Evolutionary conservation across 257 asterid species (phyloP), one percentile per base, ranked within the genome.

Genomic region (Mentha longifolia): DNA sequence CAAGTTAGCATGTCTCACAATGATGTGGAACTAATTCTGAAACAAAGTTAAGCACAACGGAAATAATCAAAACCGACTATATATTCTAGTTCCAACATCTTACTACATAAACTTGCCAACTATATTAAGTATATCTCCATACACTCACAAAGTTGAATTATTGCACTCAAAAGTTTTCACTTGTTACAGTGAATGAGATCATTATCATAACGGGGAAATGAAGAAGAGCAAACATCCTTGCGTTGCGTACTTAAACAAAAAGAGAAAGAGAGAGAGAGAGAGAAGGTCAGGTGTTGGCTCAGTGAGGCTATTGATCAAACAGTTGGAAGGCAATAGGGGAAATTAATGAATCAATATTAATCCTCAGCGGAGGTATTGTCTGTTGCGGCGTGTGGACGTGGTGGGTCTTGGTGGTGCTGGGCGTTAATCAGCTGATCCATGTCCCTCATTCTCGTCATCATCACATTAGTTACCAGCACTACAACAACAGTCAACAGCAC

Each of bases 401-500:
- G 33, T 16, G 76, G 67, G 19, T 19, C 43, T 35, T 74, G 84
- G 49, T 74, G 77, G 49, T 74, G 77, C 49, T 73, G 83, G 73
- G 86, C 72, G 52, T 80, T 81, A 43, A 80, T 62, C 68, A 80
- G 28, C 61, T 85, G 77, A 14, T 85, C 87, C 96, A 85, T 87
- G 78, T 89, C 96, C 66, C 79, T 73, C 68, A 85, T 73, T 77
- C 91, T 83, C 14, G 94, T 85, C 73, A 83, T 82, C 60, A 72
- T 85, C 30, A 89, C 93, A 59, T 74, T 89, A 7, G 90, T 71
- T 59, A 89, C 89, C 74, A 89, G 43, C 58, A 89, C 93, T 89
- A 79, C 56, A 55, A 4, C 35, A 7, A 14, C 47, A 42, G 7
- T 3, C 35, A 7, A 14, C 47, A 42, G 7, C 3, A 42, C 46